Percentiles rank a stretch among this genome's conserved stretches.
phyloP scores from a whole-genome alignment of 2,329 filamentous ascomycete genomes.

The Ascochyta rabiei region DNA sequence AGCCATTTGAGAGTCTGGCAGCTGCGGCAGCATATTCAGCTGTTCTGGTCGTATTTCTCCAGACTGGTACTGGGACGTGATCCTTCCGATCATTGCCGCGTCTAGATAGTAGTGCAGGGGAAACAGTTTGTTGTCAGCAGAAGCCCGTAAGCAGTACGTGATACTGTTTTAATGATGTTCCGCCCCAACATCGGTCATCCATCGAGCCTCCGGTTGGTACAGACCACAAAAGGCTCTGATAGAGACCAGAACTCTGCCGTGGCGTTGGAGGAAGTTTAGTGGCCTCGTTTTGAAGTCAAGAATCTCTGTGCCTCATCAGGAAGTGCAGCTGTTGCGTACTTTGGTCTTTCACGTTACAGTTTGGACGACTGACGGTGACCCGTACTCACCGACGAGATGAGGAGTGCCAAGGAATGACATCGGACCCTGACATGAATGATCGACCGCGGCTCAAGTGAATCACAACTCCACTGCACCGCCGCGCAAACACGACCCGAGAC shows the following conservation, averaged over 20 bases:
- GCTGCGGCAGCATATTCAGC: conserved; percentile 1
- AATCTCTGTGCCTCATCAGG: no score
- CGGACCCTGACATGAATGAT: conserved; percentile 15
- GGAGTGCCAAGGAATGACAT: conserved; percentile 17
- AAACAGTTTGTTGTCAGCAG: no score
- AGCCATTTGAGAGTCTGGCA: not conserved
- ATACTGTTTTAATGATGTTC: no score
- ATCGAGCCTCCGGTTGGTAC: not conserved
- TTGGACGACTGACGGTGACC: no score
- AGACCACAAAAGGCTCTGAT: conserved; percentile 5
- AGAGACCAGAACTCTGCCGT: not conserved
- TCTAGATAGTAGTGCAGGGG: no score
- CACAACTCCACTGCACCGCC: not conserved
- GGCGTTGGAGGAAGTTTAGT: no score
- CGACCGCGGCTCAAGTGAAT: conserved; percentile 10
- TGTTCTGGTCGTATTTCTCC: not conserved
- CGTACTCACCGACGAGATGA: not conserved
- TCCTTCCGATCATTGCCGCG: no score
- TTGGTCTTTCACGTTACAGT: not conserved
- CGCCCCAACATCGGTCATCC: no score
- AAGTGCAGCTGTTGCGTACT: conserved; percentile 4
- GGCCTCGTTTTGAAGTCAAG: no score
- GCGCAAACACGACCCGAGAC: not conserved
- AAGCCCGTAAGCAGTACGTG: no score
- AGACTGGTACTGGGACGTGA: not conserved